Percentiles rank a stretch among this genome's conserved stretches.
Evolutionary conservation across 2,329 filamentous ascomycete genomes (phyloP).

Genomic region (Cadophora luteo-olivacea): DNA sequence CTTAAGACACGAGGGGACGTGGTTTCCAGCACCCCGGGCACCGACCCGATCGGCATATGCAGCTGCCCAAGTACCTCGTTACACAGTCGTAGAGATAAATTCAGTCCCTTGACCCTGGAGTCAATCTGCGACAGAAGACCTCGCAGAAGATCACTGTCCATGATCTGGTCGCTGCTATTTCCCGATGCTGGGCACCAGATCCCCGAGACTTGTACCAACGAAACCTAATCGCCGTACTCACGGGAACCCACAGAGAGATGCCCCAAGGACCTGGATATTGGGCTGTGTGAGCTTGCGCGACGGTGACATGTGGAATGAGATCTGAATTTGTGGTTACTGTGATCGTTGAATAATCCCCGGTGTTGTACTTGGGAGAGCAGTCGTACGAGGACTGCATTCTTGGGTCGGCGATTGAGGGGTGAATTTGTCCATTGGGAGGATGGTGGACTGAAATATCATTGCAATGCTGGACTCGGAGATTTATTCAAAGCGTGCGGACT

Average conservation of each 20-base stretch:
- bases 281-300: neutral
- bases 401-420: neutral
- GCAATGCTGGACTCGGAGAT: neutral
- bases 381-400: neutral
- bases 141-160: too few species aligned
- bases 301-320: neutral
- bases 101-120: neutral
- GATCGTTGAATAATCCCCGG: too few species aligned
- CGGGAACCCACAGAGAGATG: neutral
- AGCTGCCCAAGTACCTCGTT: neutral
- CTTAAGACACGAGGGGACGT: constrained; percentile 1
- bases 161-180: too few species aligned
- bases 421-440: neutral
- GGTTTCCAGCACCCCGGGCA: constrained; percentile 2
- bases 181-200: constrained; percentile 10
- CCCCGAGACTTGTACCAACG: neutral
- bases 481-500: too few species aligned
- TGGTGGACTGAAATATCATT: neutral
- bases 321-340: neutral
- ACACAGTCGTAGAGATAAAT: neutral
- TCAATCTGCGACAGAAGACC: neutral
- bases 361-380: too few species aligned
- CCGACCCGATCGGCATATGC: neutral
- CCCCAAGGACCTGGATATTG: constrained; percentile 7
- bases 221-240: neutral